Conservation (phyloP, 306 rosid species). For the Dalbergia cultrata region DNA sequence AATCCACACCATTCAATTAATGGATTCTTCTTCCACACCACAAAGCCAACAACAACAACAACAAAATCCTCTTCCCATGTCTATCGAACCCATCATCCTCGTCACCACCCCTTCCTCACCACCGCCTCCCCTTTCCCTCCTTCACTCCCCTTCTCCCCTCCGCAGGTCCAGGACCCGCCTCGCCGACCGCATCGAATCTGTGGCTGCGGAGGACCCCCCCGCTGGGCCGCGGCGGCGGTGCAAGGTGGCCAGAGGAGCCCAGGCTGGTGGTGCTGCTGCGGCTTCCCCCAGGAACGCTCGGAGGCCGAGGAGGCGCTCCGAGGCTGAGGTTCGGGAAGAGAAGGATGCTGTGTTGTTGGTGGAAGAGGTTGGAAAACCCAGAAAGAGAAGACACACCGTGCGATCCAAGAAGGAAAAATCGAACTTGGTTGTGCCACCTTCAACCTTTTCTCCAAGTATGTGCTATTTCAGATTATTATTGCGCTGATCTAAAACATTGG, state of each 20-base stretch:
- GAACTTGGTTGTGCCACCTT: slow-evolving; percentile 56
- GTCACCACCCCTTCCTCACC: slow-evolving; percentile 27
- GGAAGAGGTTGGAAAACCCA: slow-evolving; percentile 71
- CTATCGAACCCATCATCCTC: slow-evolving; percentile 57
- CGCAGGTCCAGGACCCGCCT: slow-evolving; percentile 67
- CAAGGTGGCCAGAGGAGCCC: slow-evolving; percentile 55
- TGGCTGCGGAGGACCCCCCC: slow-evolving; percentile 55
- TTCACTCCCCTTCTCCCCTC: slow-evolving; percentile 56
- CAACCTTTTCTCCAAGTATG: slow-evolving; percentile 66
- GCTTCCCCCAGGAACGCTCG: slow-evolving; percentile 75
- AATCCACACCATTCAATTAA: slow-evolving; percentile 3
- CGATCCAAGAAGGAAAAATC: slow-evolving; percentile 75
- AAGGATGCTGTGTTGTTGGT: slow-evolving; percentile 57
- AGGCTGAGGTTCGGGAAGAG: slow-evolving; percentile 72
- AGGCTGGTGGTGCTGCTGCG: slow-evolving; percentile 40
- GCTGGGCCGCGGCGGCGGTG: slow-evolving; percentile 56
- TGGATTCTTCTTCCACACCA: slow-evolving; percentile 62
- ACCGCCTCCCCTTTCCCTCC: slow-evolving; percentile 64
- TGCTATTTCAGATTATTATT: neutral
- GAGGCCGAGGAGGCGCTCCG: slow-evolving; percentile 67
- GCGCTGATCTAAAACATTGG: neutral
- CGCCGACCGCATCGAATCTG: slow-evolving; percentile 57
- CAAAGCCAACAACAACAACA: slow-evolving; percentile 18
- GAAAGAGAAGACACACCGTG: slow-evolving; percentile 55
- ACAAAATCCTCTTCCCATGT: slow-evolving; percentile 36